Base-by-base conservation (phyloP, 352 stramenopile species). In the Phytophthora niederhauseri region DNA sequence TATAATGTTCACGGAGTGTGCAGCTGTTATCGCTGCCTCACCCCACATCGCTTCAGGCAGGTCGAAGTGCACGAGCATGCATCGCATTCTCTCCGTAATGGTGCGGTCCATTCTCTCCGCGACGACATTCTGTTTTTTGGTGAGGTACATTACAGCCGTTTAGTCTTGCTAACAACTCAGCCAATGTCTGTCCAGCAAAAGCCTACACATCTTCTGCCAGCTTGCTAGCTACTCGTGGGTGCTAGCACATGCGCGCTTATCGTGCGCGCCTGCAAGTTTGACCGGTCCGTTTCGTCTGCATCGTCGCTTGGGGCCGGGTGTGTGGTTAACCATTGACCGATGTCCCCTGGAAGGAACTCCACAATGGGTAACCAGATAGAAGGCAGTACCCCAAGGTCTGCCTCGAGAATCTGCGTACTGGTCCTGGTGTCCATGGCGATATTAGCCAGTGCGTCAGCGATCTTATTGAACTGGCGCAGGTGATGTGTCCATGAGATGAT, bases 141-240 rank as follows among this genome's bases (percentile, higher is more conserved):
- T 41, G 34, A 41, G 34, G 34, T 41, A 41, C 34, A 41, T 41
- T 41, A 41, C 34, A 41, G 34, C 8, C 34, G 1, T 41, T 9
- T 41, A 41, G 34, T 41, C 34, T 41, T 28, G 26, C 26, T 28
- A 28, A 28, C 26, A 28, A 28, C 26, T 28, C 26, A 28, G 26
- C 26, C 26, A 28, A 28, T 28, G 26, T 28, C 26, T 4, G 26
- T 28, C 26, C 26, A 41, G 34, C 34, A 41, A 6, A 41, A 0
- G 72, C 90, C 26, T 91, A 96, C 22, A 84, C 86, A 9, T 41
- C 34, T 41, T 14, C 34, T 41, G 34, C 34, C 34, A 41, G 34
- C 34, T 41, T 41, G 34, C 34, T 41, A 41, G 8, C 34, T 41
- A 41, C 34, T 41, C 1, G 34, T 41, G 11, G 34, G 34, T 41